These are phyloP conservation scores for Litsea cubeba DNA, from an alignment of 164 flowering plant species.

Conservation along the genomic window DNA sequence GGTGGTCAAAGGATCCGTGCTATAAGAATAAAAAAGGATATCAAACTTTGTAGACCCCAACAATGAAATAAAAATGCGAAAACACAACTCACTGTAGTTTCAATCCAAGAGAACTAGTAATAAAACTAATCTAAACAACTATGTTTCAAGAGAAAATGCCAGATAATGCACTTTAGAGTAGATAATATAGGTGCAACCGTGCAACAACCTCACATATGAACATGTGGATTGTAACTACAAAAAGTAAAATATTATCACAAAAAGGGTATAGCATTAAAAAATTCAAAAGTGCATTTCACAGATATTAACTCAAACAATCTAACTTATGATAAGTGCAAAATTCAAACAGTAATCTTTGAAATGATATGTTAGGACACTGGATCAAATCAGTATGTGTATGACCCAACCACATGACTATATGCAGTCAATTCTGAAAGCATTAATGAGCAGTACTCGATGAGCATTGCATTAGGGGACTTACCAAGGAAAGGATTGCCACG, in stretches of 20 bases:
- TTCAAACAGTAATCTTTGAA: neutral
- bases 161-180: neutral
- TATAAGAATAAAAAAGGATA: slow-evolving; percentile 21
- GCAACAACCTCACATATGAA: neutral
- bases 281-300: no score
- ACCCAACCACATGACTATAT: no score
- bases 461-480: no score
- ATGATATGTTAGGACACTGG: neutral
- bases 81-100: neutral
- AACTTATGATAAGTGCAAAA: neutral
- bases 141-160: neutral
- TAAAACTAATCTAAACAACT: neutral
- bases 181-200: neutral
- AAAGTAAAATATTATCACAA: no score
- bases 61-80: neutral
- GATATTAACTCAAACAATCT: neutral
- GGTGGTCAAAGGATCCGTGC: slow-evolving; percentile 74
- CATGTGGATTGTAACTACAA: neutral
- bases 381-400: neutral
- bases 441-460: no score
- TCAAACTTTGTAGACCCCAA: slow-evolving; percentile 6
- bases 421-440: no score
- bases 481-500: no score
- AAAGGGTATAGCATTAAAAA: neutral
- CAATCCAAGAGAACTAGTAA: neutral